Base-by-base conservation (phyloP, 257 asterid species). In the Nicotiana obtusifolia region DNA sequence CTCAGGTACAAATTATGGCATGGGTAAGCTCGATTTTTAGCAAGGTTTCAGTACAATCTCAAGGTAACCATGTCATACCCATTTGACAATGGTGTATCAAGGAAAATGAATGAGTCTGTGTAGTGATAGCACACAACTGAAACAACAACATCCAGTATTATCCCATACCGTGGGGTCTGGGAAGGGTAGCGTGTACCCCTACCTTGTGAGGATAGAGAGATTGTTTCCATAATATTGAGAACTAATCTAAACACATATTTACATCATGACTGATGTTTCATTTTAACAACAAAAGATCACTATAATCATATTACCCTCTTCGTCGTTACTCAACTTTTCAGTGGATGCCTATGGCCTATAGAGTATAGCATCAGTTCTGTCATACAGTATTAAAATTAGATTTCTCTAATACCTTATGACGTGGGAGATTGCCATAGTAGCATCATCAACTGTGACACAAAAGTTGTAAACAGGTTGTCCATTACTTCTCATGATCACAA, bases 391-490 rank as follows among this genome's bases (percentile, higher is more conserved):
- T 73, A 35, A 47, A 47, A 73, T 61, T 37, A 49, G 19, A 59
- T 35, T 47, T 24, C 30, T 71, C 65, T 81, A 76, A 83, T 82
- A 95, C 98, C 98, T 90, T 84, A 95, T 94, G 84, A 95, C 99
- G 86, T 95, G 99, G 5, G 99, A 92, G 86, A 95, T 92, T 81
- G 97, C 97, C 99, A 95, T 95, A 77, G 95, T 90, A 83, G 99
- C 96, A 89, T 95, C 99, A 88, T 95, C 99, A 80, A 95, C 96
- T 73, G 98, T 92, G 81, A 91, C 99, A 84, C 99, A 95, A 77
- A 95, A 95, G 86, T 95, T 95, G 91, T 95, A 95, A 66, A 95
- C 99, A 53, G 99, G 99, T 82, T 94, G 99, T 83, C 99, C 99
- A 33, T 95, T 95, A 83, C 98, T 95, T 91, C 99, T 95, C 99